Base-by-base conservation (phyloP, 768 basidiomycete genomes). In the Daedaleopsis nitida region DNA sequence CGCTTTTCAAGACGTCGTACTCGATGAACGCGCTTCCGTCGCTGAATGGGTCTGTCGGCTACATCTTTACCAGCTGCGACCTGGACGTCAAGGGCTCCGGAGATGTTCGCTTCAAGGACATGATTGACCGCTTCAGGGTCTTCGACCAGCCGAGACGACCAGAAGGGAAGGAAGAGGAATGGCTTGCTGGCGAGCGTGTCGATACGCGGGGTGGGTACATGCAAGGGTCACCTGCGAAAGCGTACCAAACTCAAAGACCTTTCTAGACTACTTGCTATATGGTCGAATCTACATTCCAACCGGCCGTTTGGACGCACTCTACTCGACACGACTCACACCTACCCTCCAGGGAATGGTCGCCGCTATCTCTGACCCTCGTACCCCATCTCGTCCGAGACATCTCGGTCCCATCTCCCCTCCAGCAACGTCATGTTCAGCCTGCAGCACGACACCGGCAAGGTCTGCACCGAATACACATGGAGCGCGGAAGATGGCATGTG, bases 401-500 rank as follows among this genome's bases (percentile, higher is more conserved):
- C 64, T 37, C 80, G 81, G 49, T 80, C 83, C 65, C 76, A 79
- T 61, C 43, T 64, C 10, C 64, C 70, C 13, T 44, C 72, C 32
- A 90, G 84, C 70, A 91, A 91, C 63, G 70, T 86, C 70, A 88
- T 97, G 83, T 73, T 98, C 68, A 92, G 85, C 64, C 74, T 98
- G 38, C 94, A 96, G 73, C 95, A 97, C 69, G 94, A 97, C 70
- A 84, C 91, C 10, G 96, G 96, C 3, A 86, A 91, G 66, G 95
- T 91, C 87, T 92, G 92, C 65, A 88, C 91, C 2, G 96, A 98
- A 73, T 98, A 96, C 66, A 91, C 91, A 2, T 98, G 91, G 81
- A 95, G 94, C 65, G 92, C 92, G 1, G 92, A 94, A 66, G 96
- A 98, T 68, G 87, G 88, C 19, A 96, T 98, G 94, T 89, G 87